Conservation (phyloP, 805 yeast genomes). For the Candida boleticola region DNA sequence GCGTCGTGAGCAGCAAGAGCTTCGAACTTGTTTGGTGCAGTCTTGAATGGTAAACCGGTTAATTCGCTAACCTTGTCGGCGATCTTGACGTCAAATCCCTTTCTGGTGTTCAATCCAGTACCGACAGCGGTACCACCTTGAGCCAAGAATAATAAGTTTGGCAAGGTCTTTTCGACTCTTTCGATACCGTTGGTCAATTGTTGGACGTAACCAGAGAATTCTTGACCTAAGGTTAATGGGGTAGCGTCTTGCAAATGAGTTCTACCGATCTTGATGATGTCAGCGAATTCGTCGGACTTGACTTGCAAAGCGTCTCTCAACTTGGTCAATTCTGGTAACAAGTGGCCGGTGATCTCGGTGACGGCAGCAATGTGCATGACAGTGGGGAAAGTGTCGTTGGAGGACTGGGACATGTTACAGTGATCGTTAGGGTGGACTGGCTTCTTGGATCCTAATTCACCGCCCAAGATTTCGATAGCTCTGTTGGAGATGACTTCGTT, state of each 20-base stretch:
- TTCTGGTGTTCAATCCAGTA: constrained; percentile 37
- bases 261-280: constrained; percentile 39
- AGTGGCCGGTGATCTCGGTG: constrained; percentile 25
- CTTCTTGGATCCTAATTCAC: constrained; percentile 33
- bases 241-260: constrained; percentile 43
- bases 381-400: constrained; percentile 41
- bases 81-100: constrained; percentile 34
- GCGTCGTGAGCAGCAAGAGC: constrained; percentile 43
- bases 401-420: constrained; percentile 38
- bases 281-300: constrained; percentile 30
- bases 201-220: constrained; percentile 38
- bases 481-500: constrained; percentile 39
- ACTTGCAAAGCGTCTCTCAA: constrained; percentile 30
- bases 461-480: constrained; percentile 39
- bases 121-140: constrained; percentile 45
- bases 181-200: constrained; percentile 35
- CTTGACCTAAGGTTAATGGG: constrained; percentile 40
- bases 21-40: constrained; percentile 42
- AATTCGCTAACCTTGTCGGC: constrained; percentile 32
- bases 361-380: constrained; percentile 44
- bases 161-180: constrained; percentile 30
- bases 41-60: constrained; percentile 32
- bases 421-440: constrained; percentile 42
- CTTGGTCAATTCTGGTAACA: constrained; percentile 32
- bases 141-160: constrained; percentile 33